Evolutionary conservation across 306 rosid species (phyloP).

Genomic region (Parietaria judaica): DNA sequence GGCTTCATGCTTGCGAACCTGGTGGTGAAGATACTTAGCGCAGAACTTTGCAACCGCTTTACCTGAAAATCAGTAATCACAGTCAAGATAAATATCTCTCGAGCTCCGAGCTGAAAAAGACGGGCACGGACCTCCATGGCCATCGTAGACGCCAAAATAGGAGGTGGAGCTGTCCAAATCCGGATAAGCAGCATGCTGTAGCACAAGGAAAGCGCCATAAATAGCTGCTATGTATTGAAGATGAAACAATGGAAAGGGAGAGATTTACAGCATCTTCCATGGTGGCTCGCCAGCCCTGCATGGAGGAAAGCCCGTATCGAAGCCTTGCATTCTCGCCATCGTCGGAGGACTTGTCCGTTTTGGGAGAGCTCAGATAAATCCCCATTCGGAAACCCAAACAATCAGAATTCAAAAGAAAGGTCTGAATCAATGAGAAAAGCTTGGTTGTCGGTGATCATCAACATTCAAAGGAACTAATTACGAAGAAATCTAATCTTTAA

Average conservation of each 20-base stretch:
- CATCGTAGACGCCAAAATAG: slow-evolving; percentile 92
- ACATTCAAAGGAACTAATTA: too few species aligned
- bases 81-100: too few species aligned
- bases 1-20: slow-evolving; percentile 67
- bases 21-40: slow-evolving; percentile 80
- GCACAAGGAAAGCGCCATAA: slow-evolving; percentile 1
- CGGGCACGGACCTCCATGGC: slow-evolving; percentile 76
- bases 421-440: too few species aligned
- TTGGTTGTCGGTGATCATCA: too few species aligned
- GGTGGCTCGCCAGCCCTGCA: slow-evolving; percentile 98
- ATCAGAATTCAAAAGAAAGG: too few species aligned
- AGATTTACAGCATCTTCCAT: slow-evolving; percentile 84
- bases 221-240: too few species aligned
- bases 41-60: slow-evolving; percentile 95
- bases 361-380: slow-evolving; percentile 75
- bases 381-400: slow-evolving; percentile 44
- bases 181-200: slow-evolving; percentile 86
- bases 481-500: too few species aligned
- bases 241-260: background rate
- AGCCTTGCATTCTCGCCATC: slow-evolving; percentile 72
- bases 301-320: slow-evolving; percentile 72
- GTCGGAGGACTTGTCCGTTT: slow-evolving; percentile 82
- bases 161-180: slow-evolving; percentile 78
- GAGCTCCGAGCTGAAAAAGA: too few species aligned
- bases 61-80: slow-evolving; percentile 36